Evolutionary conservation across 2,329 filamentous ascomycete genomes (phyloP), one percentile per base, ranked within the genome.

Genomic region (Colletotrichum plurivorum): DNA sequence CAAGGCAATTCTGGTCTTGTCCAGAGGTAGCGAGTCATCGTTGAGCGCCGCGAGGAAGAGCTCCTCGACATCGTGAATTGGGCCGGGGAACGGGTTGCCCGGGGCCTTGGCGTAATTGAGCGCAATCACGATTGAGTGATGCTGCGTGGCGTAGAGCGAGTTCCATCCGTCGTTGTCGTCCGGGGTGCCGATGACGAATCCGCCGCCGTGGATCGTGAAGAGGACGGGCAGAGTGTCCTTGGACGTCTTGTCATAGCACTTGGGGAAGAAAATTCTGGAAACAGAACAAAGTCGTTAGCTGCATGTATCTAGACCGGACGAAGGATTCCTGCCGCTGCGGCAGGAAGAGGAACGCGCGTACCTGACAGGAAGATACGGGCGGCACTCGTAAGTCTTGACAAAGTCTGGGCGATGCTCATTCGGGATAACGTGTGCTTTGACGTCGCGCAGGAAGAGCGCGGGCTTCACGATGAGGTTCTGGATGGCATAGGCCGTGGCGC

Each of bases 131-230:
- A 87, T 74, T 62, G 84, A 77, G 63, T 75, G 73, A 54, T 82
- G 78, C 1, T 73, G 70, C 56, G 79, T 76, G 20, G 84, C 78
- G 72, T 85, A 84, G 64, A 71, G 69, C 41, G 74, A 73, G 73
- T 83, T 86, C 78, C 85, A 85, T n/a, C 73, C 72, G 74, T 87
- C 84, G 69, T 85, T 83, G 49, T 83, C 75, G 52, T 75, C 63
- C 1, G 85, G 80, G 20, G 79, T 73, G 73, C 83, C 81, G 43
- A 88, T 9, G 22, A 79, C 77, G 73, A 85, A 87, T 25, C 84
- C 85, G 67, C 86, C 85, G 61, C 85, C 86, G 68, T 88, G 86
- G 71, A 87, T 80, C 57, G 84, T 81, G 54, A 88, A 77, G 58
- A 87, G 78, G 3, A 83, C 76, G 0, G 85, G 84, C 15, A 82